A percentile compares a stretch with the other conserved stretches of the same genome.
Evolutionary conservation across 2,329 filamentous ascomycete species (phyloP).

Genomic region (Aureobasidium sp.): DNA sequence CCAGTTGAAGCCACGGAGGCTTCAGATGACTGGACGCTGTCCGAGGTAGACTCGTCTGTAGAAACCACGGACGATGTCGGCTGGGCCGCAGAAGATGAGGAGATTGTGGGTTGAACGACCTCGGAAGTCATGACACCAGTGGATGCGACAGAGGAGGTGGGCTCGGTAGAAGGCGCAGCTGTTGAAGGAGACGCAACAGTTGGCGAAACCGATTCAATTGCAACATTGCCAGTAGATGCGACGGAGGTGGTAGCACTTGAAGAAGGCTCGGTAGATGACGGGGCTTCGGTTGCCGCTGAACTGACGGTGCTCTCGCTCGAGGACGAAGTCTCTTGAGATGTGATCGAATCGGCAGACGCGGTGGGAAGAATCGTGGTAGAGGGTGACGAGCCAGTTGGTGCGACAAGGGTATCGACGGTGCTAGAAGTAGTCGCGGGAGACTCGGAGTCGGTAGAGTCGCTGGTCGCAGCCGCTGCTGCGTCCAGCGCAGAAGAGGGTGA

Average conservation of each 20-base stretch:
- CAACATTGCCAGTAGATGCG: background rate
- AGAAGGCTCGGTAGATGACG: background rate
- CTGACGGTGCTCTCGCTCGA: background rate
- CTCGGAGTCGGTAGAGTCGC: background rate
- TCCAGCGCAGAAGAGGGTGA: conserved; percentile 13
- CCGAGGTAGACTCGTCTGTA: background rate
- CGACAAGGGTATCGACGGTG: background rate
- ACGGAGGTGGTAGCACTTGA: background rate
- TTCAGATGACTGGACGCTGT: background rate
- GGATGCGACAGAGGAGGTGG: background rate
- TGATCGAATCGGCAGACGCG: background rate
- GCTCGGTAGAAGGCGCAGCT: background rate
- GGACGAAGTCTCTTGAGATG: background rate
- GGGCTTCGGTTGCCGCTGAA: background rate
- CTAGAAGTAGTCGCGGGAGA: background rate
- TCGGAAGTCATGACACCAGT: background rate
- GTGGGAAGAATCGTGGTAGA: conserved; percentile 16
- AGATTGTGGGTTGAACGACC: background rate
- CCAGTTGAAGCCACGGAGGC: background rate
- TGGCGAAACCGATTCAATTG: background rate
- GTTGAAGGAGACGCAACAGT: background rate
- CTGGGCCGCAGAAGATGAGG: background rate
- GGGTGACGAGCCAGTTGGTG: conserved; percentile 16
- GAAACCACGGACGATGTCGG: background rate
- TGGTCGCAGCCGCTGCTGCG: conserved; percentile 12